phyloP scores from a whole-genome alignment of 2,329 filamentous ascomycete species.

The Botryotinia convoluta region DNA sequence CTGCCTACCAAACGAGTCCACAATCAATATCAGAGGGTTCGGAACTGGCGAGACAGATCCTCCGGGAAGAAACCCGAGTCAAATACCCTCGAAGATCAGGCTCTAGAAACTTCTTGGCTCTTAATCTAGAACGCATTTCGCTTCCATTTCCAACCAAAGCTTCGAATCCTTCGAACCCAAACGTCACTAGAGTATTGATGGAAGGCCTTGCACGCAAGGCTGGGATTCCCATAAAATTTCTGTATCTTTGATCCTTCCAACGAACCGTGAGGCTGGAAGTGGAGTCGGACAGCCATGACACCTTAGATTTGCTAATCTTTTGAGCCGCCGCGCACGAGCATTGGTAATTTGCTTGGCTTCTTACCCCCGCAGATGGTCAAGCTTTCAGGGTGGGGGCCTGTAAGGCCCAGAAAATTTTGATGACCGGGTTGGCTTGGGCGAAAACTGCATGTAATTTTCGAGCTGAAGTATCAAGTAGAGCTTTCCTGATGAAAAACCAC shows the following conservation, averaged over 20 bases:
- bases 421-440: conserved; percentile 4
- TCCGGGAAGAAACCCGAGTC: neutral
- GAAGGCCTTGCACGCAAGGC: neutral
- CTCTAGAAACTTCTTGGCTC: neutral
- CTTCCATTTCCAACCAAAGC: neutral
- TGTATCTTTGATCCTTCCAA: conserved; percentile 5
- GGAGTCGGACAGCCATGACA: neutral
- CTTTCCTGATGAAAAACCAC: neutral
- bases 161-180: conserved; percentile 3
- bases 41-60: neutral
- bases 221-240: neutral
- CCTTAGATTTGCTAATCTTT: conserved; percentile 4
- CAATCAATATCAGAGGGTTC: neutral
- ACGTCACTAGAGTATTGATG: neutral
- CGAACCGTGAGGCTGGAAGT: conserved; percentile 6
- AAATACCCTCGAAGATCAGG: neutral
- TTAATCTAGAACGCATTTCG: neutral
- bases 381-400: neutral
- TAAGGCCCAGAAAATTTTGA: neutral
- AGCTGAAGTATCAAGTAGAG: neutral
- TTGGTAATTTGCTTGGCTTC: neutral
- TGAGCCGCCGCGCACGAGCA: conserved; percentile 13
- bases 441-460: neutral
- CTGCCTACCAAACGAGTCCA: conserved; percentile 1
- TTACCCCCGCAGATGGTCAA: conserved; percentile 2